Percentiles rank a stretch among this genome's conserved stretches.
Evolutionary conservation across 2,329 filamentous ascomycete genomes (phyloP).

Genomic region (Microsporum ferrugineum): DNA sequence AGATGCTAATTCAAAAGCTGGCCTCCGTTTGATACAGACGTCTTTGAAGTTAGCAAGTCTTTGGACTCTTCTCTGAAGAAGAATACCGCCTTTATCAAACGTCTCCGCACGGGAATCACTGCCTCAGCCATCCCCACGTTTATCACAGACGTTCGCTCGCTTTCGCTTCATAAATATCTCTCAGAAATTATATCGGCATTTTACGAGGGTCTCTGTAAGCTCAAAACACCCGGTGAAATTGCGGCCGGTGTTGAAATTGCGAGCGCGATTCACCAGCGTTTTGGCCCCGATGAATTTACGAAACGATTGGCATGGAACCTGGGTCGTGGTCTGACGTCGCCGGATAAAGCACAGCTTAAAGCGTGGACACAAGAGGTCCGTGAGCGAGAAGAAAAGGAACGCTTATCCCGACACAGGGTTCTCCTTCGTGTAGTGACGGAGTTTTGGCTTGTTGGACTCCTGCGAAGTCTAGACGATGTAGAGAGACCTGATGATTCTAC

Average conservation of each 20-base stretch:
- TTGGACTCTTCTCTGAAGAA: slow-evolving; percentile 95
- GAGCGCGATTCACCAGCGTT: slow-evolving; percentile 89
- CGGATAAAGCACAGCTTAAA: slow-evolving; percentile 76
- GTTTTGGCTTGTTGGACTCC: slow-evolving; percentile 81
- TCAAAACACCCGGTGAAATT: slow-evolving; percentile 86
- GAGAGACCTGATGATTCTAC: slow-evolving; percentile 51
- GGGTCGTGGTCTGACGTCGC: slow-evolving; percentile 79
- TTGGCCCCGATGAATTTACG: slow-evolving; percentile 82
- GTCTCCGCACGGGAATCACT: slow-evolving; percentile 79
- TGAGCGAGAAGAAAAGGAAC: slow-evolving; percentile 93
- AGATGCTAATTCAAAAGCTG: slow-evolving; percentile 14
- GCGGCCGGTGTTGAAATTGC: slow-evolving; percentile 85
- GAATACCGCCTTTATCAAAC: slow-evolving; percentile 96
- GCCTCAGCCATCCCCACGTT: slow-evolving; percentile 70
- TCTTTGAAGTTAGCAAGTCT: slow-evolving; percentile 64
- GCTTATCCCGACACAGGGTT: slow-evolving; percentile 71
- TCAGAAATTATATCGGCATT: slow-evolving; percentile 94
- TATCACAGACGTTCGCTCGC: slow-evolving; percentile 74
- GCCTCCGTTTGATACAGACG: slow-evolving; percentile 41
- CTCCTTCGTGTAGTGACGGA: slow-evolving; percentile 86
- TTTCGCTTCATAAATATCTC: slow-evolving; percentile 91
- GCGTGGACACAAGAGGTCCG: slow-evolving; percentile 65
- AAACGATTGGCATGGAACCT: slow-evolving; percentile 85
- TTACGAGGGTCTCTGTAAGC: slow-evolving; percentile 83
- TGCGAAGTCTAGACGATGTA: slow-evolving; percentile 67